These are phyloP conservation scores for Exophiala alcalophila DNA, from an alignment of 2,329 filamentous ascomycete genomes.

Conservation along the genomic window DNA sequence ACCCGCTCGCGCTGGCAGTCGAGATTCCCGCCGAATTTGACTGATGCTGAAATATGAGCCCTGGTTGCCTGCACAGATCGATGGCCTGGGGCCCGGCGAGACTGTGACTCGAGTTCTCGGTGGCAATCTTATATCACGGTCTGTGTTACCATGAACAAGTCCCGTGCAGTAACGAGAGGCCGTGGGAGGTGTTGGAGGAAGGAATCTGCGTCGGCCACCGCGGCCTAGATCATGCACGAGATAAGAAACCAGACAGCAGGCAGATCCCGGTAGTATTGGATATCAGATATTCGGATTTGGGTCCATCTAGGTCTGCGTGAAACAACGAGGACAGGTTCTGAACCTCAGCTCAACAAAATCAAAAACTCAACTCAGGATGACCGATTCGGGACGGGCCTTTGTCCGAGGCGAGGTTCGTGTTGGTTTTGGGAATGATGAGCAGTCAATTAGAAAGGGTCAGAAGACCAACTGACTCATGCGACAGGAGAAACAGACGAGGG, in stretches of 20 bases:
- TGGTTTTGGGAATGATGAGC: conserved; percentile 5
- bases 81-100: conserved; percentile 12
- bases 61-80: background rate
- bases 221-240: background rate
- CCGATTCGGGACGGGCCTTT: conserved; percentile 7
- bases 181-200: too few relatives aligned
- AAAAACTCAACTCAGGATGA: too few relatives aligned
- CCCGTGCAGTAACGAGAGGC: background rate
- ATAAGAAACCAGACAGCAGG: too few relatives aligned
- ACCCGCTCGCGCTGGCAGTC: too few relatives aligned
- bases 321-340: too few relatives aligned
- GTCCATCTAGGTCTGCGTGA: too few relatives aligned
- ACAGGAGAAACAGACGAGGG: background rate
- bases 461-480: background rate
- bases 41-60: background rate
- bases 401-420: conserved; percentile 10
- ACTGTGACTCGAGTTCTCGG: conserved; percentile 14
- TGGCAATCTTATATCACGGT: conserved; percentile 6
- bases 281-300: too few relatives aligned
- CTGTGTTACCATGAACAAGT: conserved; percentile 10
- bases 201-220: too few relatives aligned
- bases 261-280: too few relatives aligned
- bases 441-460: conserved; percentile 6
- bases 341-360: too few relatives aligned
- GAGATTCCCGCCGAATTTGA: background rate